Evolutionary conservation across 495 filamentous ascomycete genomes (phyloP).

Genomic region (Ascobolus immersus): DNA sequence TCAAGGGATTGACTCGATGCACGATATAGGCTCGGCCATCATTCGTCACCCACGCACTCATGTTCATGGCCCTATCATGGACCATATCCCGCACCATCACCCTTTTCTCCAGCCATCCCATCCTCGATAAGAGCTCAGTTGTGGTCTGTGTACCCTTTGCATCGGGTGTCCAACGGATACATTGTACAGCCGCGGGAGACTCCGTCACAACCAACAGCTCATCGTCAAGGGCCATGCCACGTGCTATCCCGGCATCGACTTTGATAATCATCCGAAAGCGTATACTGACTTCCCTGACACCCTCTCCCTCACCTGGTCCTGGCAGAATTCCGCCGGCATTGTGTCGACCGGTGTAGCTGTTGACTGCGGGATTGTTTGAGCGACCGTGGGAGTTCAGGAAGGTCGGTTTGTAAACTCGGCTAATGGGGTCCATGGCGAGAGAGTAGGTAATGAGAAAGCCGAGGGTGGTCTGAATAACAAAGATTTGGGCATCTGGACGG

Average conservation of each 20-base stretch:
- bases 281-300: conserved; percentile 62
- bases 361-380: conserved; percentile 45
- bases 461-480: conserved; percentile 68
- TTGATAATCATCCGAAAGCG: conserved; percentile 95
- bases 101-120: conserved; percentile 60
- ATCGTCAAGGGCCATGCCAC: conserved; percentile 69
- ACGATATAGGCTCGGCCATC: conserved; percentile 84
- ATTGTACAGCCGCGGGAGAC: conserved; percentile 83
- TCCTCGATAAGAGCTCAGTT: conserved; percentile 69
- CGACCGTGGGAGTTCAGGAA: conserved; percentile 36
- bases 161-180: conserved; percentile 81
- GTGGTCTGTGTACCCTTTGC: conserved; percentile 58
- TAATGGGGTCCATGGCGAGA: conserved; percentile 56
- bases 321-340: conserved; percentile 27
- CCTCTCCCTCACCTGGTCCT: conserved; percentile 48
- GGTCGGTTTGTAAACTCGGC: conserved; percentile 58
- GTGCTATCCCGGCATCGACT: conserved; percentile 81
- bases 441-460: conserved; percentile 90
- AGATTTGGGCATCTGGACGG: conserved; percentile 71
- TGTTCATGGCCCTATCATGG: conserved; percentile 89
- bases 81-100: conserved; percentile 46
- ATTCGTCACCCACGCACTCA: conserved; percentile 76
- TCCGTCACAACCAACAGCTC: conserved; percentile 83
- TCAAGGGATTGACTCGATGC: conserved; percentile 32
- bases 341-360: conserved; percentile 24